Evolutionary conservation across 441 rosid genomes (phyloP).

Genomic region (Gossypium laxum): DNA sequence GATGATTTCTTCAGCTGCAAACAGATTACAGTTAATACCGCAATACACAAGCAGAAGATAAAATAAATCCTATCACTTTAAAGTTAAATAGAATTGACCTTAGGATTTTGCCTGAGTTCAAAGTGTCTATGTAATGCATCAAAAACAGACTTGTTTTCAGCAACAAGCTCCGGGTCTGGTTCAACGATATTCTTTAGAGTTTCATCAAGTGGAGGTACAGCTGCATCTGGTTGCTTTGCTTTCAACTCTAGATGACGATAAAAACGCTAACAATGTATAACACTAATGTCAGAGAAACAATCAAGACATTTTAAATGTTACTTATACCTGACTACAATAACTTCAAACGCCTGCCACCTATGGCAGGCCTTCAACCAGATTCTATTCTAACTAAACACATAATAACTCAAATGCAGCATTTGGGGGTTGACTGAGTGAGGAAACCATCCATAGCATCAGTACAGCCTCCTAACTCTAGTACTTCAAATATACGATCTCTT

Average conservation of each 20-base stretch:
- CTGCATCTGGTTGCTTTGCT: constrained; percentile 56
- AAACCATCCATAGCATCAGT: background rate
- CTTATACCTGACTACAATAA: background rate
- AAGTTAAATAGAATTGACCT: constrained; percentile 31
- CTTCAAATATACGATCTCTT: background rate
- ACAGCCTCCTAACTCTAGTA: background rate
- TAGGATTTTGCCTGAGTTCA: constrained; percentile 71
- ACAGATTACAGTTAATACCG: constrained; percentile 1
- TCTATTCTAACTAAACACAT: background rate
- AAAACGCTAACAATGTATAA: constrained; percentile 50
- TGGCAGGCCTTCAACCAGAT: background rate
- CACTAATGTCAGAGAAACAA: constrained; percentile 16
- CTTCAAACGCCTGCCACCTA: background rate
- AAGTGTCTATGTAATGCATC: constrained; percentile 43
- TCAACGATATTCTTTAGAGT: constrained; percentile 60
- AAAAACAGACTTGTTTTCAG: constrained; percentile 36
- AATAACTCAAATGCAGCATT: background rate
- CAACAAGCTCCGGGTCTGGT: constrained; percentile 54
- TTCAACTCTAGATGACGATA: constrained; percentile 66
- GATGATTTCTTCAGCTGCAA: constrained; percentile 63
- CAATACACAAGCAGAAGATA: constrained; percentile 2
- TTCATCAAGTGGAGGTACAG: constrained; percentile 69
- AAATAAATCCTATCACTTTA: background rate
- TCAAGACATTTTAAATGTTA: background rate
- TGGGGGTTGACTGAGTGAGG: background rate